A percentile compares a stretch with the other conserved stretches of the same genome.
These are phyloP conservation scores for Ciborinia camelliae DNA, from an alignment of 2,329 filamentous ascomycete genomes.

Conservation along the genomic window DNA sequence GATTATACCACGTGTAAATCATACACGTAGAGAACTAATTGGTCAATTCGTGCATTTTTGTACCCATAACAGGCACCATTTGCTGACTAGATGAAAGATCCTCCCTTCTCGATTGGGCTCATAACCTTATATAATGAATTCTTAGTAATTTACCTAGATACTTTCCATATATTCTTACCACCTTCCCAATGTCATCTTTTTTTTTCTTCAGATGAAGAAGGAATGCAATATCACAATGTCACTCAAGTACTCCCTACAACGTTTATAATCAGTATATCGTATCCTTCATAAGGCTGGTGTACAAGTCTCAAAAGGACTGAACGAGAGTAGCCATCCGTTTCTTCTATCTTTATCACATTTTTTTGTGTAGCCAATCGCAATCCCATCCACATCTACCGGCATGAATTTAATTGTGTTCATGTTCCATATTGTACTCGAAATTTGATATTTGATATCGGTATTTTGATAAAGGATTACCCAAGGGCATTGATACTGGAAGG, in stretches of 20 bases:
- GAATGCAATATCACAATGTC: background rate
- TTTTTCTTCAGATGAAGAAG: background rate
- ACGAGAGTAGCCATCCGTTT: background rate
- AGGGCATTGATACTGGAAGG: background rate
- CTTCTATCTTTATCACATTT: background rate
- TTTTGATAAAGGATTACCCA: background rate
- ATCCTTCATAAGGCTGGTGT: background rate
- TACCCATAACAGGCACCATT: background rate
- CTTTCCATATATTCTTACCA: constrained; percentile 4
- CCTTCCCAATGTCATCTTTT: background rate
- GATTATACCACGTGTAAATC: background rate
- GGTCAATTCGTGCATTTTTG: background rate
- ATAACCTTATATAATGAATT: background rate
- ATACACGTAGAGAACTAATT: background rate
- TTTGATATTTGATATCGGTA: background rate
- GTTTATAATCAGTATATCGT: background rate
- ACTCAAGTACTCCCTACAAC: background rate
- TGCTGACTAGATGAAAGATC: constrained; percentile 5
- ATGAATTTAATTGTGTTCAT: background rate
- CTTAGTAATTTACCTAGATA: background rate
- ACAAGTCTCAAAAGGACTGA: background rate
- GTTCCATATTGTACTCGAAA: background rate
- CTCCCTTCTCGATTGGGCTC: background rate
- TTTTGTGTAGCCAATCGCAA: background rate
- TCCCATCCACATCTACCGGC: background rate